These are phyloP conservation scores for Leccinum truebloodii DNA, from an alignment of 768 basidiomycete genomes.

Conservation along the genomic window DNA sequence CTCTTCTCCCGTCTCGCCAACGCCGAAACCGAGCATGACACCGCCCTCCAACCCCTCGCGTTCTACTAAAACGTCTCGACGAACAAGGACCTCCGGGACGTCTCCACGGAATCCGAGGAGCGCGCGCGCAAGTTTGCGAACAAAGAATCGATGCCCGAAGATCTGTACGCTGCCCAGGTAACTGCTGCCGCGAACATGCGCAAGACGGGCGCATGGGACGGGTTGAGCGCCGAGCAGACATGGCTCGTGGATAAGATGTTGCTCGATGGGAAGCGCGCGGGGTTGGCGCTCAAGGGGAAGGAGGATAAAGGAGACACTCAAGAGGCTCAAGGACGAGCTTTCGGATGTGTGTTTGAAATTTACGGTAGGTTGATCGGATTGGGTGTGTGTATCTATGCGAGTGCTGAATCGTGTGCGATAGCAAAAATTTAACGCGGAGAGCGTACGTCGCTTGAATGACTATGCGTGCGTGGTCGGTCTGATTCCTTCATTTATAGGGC, in stretches of 20 bases:
- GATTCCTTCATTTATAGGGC: slow-evolving; percentile 42
- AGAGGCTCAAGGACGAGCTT: slow-evolving; percentile 69
- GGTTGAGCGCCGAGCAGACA: slow-evolving; percentile 64
- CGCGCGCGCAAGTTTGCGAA: slow-evolving; percentile 67
- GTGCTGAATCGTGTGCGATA: neutral
- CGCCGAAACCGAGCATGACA: slow-evolving; percentile 57
- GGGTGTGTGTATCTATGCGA: neutral
- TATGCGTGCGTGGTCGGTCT: neutral
- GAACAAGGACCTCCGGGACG: slow-evolving; percentile 71
- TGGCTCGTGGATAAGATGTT: slow-evolving; percentile 79
- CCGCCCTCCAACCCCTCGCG: slow-evolving; percentile 35
- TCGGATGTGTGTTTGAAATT: slow-evolving; percentile 74
- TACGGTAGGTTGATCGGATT: slow-evolving; percentile 17
- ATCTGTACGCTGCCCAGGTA: slow-evolving; percentile 71
- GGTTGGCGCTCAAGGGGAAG: slow-evolving; percentile 67
- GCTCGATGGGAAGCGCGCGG: slow-evolving; percentile 77
- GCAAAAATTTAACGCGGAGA: slow-evolving; percentile 85
- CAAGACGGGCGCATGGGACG: slow-evolving; percentile 57
- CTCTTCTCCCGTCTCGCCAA: slow-evolving; percentile 39
- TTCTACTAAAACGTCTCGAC: slow-evolving; percentile 85
- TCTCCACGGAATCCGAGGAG: slow-evolving; percentile 70
- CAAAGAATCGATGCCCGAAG: slow-evolving; percentile 76
- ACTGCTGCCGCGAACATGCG: slow-evolving; percentile 69
- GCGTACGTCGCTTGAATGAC: slow-evolving; percentile 41
- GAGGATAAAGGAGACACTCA: slow-evolving; percentile 58